phyloP scores from a whole-genome alignment of 2,329 filamentous ascomycete genomes.

The Pseudocercospora eumusae region DNA sequence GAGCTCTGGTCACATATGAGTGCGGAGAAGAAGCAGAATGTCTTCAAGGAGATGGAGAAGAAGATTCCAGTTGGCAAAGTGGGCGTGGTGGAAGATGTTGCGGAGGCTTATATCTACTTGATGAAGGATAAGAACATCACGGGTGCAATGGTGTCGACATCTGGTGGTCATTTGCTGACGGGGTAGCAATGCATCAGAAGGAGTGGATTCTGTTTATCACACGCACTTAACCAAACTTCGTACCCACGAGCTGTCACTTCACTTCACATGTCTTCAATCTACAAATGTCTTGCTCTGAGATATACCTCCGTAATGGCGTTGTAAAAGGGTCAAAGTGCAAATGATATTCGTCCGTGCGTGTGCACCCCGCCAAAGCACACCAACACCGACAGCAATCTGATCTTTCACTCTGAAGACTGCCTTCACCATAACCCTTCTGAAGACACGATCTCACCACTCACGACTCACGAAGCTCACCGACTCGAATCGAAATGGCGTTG shows the following conservation, averaged over 20 bases:
- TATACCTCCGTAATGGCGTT: neutral
- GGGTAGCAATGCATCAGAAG: neutral
- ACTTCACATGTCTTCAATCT: neutral
- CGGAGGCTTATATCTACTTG: slow-evolving; percentile 52
- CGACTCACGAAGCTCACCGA: slow-evolving; percentile 1
- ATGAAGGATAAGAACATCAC: slow-evolving; percentile 52
- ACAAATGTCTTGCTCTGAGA: neutral
- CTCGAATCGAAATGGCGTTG: slow-evolving; percentile 39
- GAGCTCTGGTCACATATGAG: slow-evolving; percentile 44
- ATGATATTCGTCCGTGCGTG: neutral
- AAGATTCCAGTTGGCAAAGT: slow-evolving; percentile 42
- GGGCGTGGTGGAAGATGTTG: slow-evolving; percentile 46
- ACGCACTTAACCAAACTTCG: neutral
- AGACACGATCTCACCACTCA: no score
- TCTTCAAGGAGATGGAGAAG: slow-evolving; percentile 33
- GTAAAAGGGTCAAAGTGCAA: neutral
- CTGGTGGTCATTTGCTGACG: slow-evolving; percentile 34
- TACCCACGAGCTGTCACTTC: neutral
- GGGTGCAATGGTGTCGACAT: slow-evolving; percentile 47
- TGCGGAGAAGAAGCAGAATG: slow-evolving; percentile 33
- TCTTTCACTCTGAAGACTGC: no score
- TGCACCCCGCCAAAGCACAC: neutral
- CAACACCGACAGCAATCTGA: neutral
- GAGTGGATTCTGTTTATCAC: neutral
- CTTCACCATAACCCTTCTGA: no score